Evolutionary conservation across 148 eudicot species (phyloP), one percentile per base, ranked within the genome.

Genomic region (Vaccinium vitisidaea): DNA sequence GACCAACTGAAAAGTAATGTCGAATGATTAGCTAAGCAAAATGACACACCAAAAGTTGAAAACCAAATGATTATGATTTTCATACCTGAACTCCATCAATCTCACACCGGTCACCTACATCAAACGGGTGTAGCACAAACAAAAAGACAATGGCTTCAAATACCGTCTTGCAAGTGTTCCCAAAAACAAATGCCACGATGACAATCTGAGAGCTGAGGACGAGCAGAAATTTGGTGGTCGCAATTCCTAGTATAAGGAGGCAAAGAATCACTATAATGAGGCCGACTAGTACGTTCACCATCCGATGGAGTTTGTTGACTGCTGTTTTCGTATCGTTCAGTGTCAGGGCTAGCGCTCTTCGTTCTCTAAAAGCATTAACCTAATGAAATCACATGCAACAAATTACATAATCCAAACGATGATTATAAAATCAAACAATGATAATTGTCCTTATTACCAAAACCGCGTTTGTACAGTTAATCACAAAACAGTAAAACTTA

Each of bases 321-420:
- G 98, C 98, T 80, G 97, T 92, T 89, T 94, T 95, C 12, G 98
- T 95, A 86, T 95, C 98, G 77, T 90, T 92, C 0, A 95, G 94
- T 11, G 98, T 93, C 85, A 95, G 84, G 0, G 98, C 92, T 2
- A 95, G 91, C 2, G 98, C 97, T 85, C 93, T 94, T 87, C 98
- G 86, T 80, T 94, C 98, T 79, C 92, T 80, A 74, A 94, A 95
- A 58, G 94, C 93, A 85, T 92, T 91, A 0, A 95, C 96, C 98
- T 94, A 63, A 6, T 86, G 75, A 1, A 56, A 7, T 55, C 50
- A 32, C 49, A 19, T 13, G 23, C 18, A 79, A 15, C 13, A 16
- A 46, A 55, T 79, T 79, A 30, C n/a, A 6, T 79, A 79, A 23
- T 55, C 7, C 2, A 79, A 12, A 14, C 15, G 58, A 50, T 77